Evolutionary conservation across 2,329 filamentous ascomycete species (phyloP), one percentile per base, ranked within the genome.

Genomic region (Ambrosiella cleistominuta): DNA sequence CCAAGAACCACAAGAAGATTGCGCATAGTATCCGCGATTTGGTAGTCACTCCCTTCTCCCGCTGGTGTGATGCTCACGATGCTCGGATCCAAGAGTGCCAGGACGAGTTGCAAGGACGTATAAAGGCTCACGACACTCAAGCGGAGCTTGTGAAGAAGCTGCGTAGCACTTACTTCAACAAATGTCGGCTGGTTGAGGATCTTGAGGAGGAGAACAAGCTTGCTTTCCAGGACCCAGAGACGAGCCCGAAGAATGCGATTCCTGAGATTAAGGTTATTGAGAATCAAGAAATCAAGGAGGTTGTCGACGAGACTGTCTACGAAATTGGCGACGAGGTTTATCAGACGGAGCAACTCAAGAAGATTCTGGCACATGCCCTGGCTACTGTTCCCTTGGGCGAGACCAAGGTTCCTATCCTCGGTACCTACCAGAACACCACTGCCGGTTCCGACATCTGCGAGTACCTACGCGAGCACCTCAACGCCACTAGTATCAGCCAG

Each of bases 161-260:
- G 65, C 83, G 93, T 63, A 95, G 87, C 70, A 86, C 88, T 65
- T 98, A 98, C 72, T 97, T 97, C 78, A 98, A 97, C 76, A 98
- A 97, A 72, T 98, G 93, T 69, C 85, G 94, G 54, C 75, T 96
- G 62, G 85, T 97, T 6, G 94, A 98, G 69, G 93, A 98, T 68
- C 74, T 97, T 61, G 93, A 98, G 69, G 93, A 98, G 71, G 94
- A 98, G 74, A 95, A 96, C 70, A 97, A 98, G 72, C 79, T 98
- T 58, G 93, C 90, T 44, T 98, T 98, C 71, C 89, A 95, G 69
- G 88, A 90, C 63, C 88, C 89, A 1, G 80, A 84, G 65, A 74
- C 70, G 39, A 89, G 85, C 68, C 84, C 86, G 2, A 75, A 82
- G 68, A 76, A 80, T 57, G 70, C 71, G 40, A 85, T 88, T 45